Evolutionary conservation across 106 monocot species (phyloP), one percentile per base, ranked within the genome.

Genomic region (Allium cepa): DNA sequence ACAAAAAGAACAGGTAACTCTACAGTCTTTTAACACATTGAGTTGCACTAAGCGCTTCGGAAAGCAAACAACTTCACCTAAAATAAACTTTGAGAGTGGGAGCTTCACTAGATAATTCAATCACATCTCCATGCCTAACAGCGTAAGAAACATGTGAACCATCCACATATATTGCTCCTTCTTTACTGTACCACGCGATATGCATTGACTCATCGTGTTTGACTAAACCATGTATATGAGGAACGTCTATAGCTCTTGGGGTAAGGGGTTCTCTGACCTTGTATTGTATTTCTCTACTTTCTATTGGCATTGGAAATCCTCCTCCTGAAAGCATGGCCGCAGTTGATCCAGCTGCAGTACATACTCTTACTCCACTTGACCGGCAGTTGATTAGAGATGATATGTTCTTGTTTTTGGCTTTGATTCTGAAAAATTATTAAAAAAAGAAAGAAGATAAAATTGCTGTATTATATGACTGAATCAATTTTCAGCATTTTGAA

Each of bases 311-410:
- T 4, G 79, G 58, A 64, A 81, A 85, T 22, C 92, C 97, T 50
- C 97, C 97, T 26, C 87, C 89, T 52, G 97, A 99, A 74, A 82
- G 80, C 92, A 99, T 92, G 5, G 97, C 97, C 68, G 97, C 97
- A 45, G 97, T 93, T 60, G 97, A 99, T 69, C 97, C 92, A 27
- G 92, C 78, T 65, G 92, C 82, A 28, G 92, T 99, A 71, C 76
- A 89, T 46, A 93, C 79, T 57, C 97, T 82, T 26, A 99, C 74
- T 17, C 92, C 92, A 64, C 97, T 99, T 61, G 92, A 99, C 59
- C 97, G 75, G 50, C 82, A 85, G 53, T 99, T 78, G 47, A 87
- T 72, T 62, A 97, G 69, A 15, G 64, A 52, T 5, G 72, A 77
- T 46, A 5, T n/a, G n/a, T 70, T 66, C 18, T 59, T 12, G 1